Evolutionary conservation across 257 asterid genomes (phyloP).

Genomic region (Solanum pinnatisectum): DNA sequence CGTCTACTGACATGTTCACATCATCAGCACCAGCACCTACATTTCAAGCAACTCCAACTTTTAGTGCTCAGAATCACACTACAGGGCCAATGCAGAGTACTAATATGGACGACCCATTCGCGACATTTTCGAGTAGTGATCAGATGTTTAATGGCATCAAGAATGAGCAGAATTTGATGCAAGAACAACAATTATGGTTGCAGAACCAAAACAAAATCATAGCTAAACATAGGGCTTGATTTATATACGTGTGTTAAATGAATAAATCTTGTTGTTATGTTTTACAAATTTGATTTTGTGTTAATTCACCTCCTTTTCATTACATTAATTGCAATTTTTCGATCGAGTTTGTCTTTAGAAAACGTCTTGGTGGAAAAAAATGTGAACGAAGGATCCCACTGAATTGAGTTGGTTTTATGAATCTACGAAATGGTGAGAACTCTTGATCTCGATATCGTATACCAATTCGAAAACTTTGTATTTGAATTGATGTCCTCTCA

Average conservation of each 20-base stretch:
- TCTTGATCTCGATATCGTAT: not conserved
- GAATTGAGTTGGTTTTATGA: not conserved
- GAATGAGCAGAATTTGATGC: conserved; percentile 39
- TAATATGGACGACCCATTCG: conserved; percentile 52
- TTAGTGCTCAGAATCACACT: not conserved
- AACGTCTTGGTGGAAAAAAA: not conserved
- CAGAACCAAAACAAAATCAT: conserved; percentile 69
- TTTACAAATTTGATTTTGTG: not conserved
- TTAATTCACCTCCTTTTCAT: not conserved
- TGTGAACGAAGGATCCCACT: not conserved
- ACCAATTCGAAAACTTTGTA: not conserved
- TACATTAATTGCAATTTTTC: not conserved
- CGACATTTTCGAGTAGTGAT: conserved; percentile 17
- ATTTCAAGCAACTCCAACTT: not conserved
- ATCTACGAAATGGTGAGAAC: not conserved
- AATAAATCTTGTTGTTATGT: not conserved
- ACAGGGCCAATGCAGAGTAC: not conserved
- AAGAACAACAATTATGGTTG: conserved; percentile 61
- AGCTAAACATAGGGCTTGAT: conserved; percentile 36
- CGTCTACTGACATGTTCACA: not conserved
- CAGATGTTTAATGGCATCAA: conserved; percentile 7
- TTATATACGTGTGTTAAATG: not conserved
- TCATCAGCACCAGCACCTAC: not conserved
- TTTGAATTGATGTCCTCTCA: not conserved
- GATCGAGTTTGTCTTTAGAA: not conserved